Conservation (phyloP, 768 basidiomycete species). For the Fomitopsis pulvina region DNA sequence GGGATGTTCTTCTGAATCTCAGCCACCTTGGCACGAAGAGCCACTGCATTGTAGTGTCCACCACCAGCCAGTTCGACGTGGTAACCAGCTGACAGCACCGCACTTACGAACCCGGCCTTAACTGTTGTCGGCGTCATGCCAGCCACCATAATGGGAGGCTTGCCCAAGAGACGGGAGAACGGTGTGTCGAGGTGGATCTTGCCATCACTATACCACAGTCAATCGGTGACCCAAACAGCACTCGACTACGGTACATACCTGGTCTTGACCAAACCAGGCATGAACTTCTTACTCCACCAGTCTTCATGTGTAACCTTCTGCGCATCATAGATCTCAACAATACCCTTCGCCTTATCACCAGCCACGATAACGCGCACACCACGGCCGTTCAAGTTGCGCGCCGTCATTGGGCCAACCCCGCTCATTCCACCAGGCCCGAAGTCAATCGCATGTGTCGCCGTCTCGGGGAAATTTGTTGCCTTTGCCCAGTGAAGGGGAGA, state of each 20-base stretch:
- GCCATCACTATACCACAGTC: constrained; percentile 64
- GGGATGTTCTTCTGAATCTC: constrained; percentile 86
- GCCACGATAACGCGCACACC: constrained; percentile 87
- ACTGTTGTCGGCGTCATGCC: constrained; percentile 99
- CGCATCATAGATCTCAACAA: constrained; percentile 76
- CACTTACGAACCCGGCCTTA: constrained; percentile 90
- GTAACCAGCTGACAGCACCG: constrained; percentile 88
- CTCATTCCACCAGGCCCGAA: constrained; percentile 94
- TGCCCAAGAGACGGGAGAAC: constrained; percentile 92
- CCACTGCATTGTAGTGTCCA: constrained; percentile 90
- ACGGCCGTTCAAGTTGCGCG: constrained; percentile 86
- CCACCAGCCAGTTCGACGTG: constrained; percentile 98
- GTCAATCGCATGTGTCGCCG: constrained; percentile 91
- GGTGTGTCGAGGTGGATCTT: constrained; percentile 90
- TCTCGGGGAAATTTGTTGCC: constrained; percentile 84
- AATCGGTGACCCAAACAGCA: background rate
- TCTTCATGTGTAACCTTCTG: constrained; percentile 65
- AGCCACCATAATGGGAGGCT: constrained; percentile 98
- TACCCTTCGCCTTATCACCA: constrained; percentile 87
- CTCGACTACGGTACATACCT: constrained; percentile 43
- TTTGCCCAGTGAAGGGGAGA: constrained; percentile 89
- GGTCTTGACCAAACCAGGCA: constrained; percentile 82
- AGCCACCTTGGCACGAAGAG: constrained; percentile 85
- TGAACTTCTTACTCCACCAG: constrained; percentile 89
- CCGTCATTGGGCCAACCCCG: constrained; percentile 89